Conservation (phyloP, 164 flowering plant genomes). For the Protea cynaroides region DNA sequence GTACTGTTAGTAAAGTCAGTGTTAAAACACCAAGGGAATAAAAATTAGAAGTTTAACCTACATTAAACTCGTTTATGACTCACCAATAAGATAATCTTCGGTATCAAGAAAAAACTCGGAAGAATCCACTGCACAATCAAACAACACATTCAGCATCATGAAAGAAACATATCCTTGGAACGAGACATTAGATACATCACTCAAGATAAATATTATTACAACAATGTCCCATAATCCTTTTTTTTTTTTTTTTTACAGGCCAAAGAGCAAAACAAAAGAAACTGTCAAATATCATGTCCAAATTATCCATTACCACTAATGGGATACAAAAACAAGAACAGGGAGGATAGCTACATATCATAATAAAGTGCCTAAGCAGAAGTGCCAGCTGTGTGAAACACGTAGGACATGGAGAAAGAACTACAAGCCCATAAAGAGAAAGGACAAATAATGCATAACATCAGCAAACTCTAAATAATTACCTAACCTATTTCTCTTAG, state of each 20-base stretch:
- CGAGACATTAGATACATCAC: too few relatives aligned
- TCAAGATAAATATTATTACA: neutral
- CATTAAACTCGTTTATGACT: constrained; percentile 17
- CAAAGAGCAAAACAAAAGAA: too few relatives aligned
- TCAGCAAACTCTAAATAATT: too few relatives aligned
- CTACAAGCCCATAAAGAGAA: neutral
- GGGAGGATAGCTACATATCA: neutral
- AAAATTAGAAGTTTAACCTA: neutral
- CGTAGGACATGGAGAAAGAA: too few relatives aligned
- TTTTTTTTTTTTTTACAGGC: too few relatives aligned
- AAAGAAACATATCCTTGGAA: neutral
- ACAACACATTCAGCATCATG: constrained; percentile 6
- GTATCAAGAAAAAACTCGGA: constrained; percentile 75
- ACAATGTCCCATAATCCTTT: too few relatives aligned
- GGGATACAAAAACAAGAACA: neutral
- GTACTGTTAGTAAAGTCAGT: neutral
- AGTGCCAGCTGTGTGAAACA: neutral
- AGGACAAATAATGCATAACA: too few relatives aligned
- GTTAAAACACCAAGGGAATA: neutral
- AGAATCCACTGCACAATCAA: constrained; percentile 52
- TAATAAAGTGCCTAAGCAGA: neutral
- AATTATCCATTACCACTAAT: too few relatives aligned
- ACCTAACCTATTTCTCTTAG: too few relatives aligned
- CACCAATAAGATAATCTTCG: constrained; percentile 94
- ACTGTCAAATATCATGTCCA: too few relatives aligned